Base-by-base conservation (phyloP, 2,329 filamentous ascomycete genomes). In the Trichothecium sympodiale region DNA sequence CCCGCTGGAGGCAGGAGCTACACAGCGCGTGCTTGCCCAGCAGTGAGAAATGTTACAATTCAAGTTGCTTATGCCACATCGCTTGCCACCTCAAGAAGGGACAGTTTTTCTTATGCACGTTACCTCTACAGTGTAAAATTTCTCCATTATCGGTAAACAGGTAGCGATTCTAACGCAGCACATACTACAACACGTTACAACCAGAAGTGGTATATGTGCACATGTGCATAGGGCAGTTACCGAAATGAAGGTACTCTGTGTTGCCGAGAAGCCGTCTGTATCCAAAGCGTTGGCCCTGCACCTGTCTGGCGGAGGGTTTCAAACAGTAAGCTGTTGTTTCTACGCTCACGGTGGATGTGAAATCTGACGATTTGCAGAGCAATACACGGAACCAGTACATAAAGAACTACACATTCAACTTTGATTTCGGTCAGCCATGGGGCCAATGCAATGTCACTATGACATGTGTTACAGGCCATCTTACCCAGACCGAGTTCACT, bases 351-450 rank as follows among this genome's bases (percentile, higher is more conserved):
- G 20, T 17, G 13, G 13, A 6, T n/a, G 32, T n/a, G n/a, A n/a
- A n/a, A 28, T 13, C 31, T 14, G 17, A 37, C 30, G 15, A 28
- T 8, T 9, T 3, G 18, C 39, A 93, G 85, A 69, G 70, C 46
- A 70, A 74, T 42, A 82, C 86, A 3, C 66, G 76, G 15, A 78
- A 78, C 44, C 72, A 74, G 47, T 96, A 79, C 60, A 80, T 94
- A 56, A 96, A 95, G 56, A 98, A 98, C 51, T 96, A 95, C 62
- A 71, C 77, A 18, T 98, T 98, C 53, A 71, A 80, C 31, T 98
- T 91, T 60, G 78, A 85, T 54, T 98, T 98, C 55, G 80, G 80
- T 5, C 71, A 66, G 32, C 67, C 71, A 44, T 94, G 86, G 83
- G 87, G 88, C 15, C 69, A 68, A 41, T 94, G 84, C 55, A 68